Evolutionary conservation across 768 basidiomycete genomes (phyloP), one percentile per base, ranked within the genome.

Genomic region (Mycena filopes): DNA sequence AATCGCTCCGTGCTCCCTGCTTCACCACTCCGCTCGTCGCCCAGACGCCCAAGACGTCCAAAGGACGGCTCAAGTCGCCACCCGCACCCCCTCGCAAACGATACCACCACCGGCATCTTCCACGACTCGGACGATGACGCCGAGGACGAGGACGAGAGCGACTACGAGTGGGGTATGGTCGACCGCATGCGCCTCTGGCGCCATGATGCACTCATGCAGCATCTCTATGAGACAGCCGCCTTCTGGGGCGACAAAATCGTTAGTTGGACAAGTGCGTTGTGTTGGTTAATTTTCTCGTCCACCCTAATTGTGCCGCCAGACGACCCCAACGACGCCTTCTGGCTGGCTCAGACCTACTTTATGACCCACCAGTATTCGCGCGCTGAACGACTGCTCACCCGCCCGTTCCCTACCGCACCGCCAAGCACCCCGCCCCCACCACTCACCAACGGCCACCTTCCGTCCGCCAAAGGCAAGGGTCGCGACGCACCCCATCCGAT

Each of bases 211-310:
- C 86, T 99, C 69, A 96, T 96, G 90, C 98, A 99, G 78, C 98
- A 99, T 82, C 80, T 99, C 15, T 98, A 99, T 77, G 94, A 95
- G 68, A 98, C 96, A 0, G 97, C 98, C 3, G 91, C 93, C 7
- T 99, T 98, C 75, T 99, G 98, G 98, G 98, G 98, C 6, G 95
- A 97, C 81, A 99, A 99, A 77, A 89, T 99, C 48, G 82, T 98
- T 49, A 93, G 87, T 65, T 96, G 95, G 94, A 99, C 98, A 31
- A 93, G 97, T 98, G 74, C 70, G 88, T 84, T 71, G 64, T 74
- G 77, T 79, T 42, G 62, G 41, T 65, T 60, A 55, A 63, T 42
- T 59, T 62, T 21, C n/a, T 47, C 36, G 47, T 28, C 31, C 7
- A 33, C 36, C 26, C 51, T 66, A 65, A 55, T n/a, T n/a, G n/a